Percentiles rank a stretch among this genome's conserved stretches.
phyloP scores from a whole-genome alignment of 768 basidiomycete genomes.

The Psilocybe azurescens region DNA sequence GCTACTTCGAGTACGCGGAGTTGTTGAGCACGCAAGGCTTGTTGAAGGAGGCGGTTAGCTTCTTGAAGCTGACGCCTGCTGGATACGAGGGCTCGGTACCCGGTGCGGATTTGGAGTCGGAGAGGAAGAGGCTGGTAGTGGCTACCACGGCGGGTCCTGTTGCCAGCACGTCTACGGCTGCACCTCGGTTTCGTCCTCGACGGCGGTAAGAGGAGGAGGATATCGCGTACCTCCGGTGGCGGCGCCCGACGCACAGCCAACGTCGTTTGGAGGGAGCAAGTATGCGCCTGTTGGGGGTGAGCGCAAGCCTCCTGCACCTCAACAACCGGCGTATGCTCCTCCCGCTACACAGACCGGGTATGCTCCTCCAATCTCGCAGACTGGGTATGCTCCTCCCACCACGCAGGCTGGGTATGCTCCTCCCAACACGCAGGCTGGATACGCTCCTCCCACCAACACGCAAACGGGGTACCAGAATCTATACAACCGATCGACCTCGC shows the following conservation, averaged over 20 bases:
- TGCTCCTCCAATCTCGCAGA: too few relatives aligned
- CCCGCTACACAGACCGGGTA: neutral
- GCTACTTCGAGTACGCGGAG: slow-evolving; percentile 96
- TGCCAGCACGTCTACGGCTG: slow-evolving; percentile 23
- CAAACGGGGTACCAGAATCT: neutral
- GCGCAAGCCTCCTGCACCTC: slow-evolving; percentile 12
- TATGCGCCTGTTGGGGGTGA: slow-evolving; percentile 23
- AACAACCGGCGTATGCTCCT: slow-evolving; percentile 16
- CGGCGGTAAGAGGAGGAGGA: slow-evolving; percentile 23
- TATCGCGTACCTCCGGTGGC: slow-evolving; percentile 12
- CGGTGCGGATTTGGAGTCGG: slow-evolving; percentile 41
- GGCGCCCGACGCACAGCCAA: slow-evolving; percentile 13
- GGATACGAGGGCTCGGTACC: slow-evolving; percentile 70
- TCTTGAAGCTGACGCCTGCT: slow-evolving; percentile 78
- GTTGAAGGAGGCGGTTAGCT: slow-evolving; percentile 78
- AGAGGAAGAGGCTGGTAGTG: slow-evolving; percentile 43
- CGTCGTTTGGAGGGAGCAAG: slow-evolving; percentile 14
- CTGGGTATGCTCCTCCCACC: too few relatives aligned
- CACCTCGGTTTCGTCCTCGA: slow-evolving; percentile 14
- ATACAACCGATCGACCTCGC: slow-evolving; percentile 20
- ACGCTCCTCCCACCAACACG: slow-evolving; percentile 32
- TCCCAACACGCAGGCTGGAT: slow-evolving; percentile 21
- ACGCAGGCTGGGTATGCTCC: too few relatives aligned
- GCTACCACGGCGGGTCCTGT: slow-evolving; percentile 33
- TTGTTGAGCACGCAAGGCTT: slow-evolving; percentile 91